Evolutionary conservation across 192 early-diverging fungal genomes (phyloP), one percentile per base, ranked within the genome.

Genomic region (Kappamyces sp.): DNA sequence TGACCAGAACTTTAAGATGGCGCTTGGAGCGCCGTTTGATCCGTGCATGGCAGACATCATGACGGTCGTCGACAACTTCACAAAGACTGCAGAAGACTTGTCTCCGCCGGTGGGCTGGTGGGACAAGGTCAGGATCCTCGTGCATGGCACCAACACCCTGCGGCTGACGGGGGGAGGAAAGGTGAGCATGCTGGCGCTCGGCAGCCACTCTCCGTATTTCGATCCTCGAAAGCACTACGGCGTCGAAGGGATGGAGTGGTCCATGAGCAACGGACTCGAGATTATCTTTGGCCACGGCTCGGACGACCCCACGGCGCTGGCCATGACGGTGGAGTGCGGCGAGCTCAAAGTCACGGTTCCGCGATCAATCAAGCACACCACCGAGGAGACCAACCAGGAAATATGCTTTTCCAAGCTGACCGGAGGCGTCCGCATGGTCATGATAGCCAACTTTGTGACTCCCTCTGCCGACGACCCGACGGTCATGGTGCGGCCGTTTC

Each of bases 31-130:
- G 46, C 45, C 57, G 2, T 61, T 64, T 14, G 78, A 80, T 60
- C 66, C 67, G 11, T 48, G 60, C 2, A 57, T 80, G 37, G 65
- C 74, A 6, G 71, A 80, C 60, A 59, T 77, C 61, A 68, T 73
- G 42, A 45, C 61, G 4, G 69, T 76, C 8, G 47, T 81, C 30
- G 79, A 81, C 39, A 68, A 61, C 0, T 78, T 81, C 46, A 78
- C 79, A 8, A 70, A 69, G 41, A 66, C 71, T 6, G 67, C 65
- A 22, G 59, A 69, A 4, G 79, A 81, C 66, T 75, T 75, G 22
- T 74, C 71, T 61, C 61, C 63, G 2, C 76, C 74, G 1, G 62
- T 76, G 32, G 75, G 74, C 2, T 78, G 79, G 79, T 81, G 79
- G 79, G 79, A 81, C 52, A 81, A 81, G 50, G 49, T 76, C 30